Conservation (phyloP, 805 yeast species). For the Lachancea sp. region DNA sequence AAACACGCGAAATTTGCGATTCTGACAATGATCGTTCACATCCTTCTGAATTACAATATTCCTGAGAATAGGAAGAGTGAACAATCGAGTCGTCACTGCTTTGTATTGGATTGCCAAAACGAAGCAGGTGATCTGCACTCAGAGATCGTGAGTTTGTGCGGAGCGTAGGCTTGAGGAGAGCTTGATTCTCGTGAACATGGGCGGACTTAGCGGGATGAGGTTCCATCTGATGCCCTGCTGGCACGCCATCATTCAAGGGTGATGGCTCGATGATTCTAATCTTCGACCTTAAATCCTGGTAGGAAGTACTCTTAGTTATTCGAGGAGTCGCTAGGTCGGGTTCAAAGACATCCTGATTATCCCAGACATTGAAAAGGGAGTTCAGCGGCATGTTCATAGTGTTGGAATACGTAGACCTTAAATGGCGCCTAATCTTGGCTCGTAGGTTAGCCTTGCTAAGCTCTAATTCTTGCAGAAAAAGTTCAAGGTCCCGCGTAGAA, state of each 20-base stretch:
- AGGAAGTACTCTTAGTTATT: conserved; percentile 14
- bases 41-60: background rate
- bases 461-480: conserved; percentile 4
- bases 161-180: background rate
- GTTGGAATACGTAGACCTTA: conserved; percentile 23
- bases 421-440: conserved; percentile 18
- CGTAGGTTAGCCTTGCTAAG: conserved; percentile 17
- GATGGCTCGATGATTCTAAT: background rate
- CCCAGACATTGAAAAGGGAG: conserved; percentile 30
- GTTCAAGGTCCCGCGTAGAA: background rate
- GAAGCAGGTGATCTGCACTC: conserved; percentile 8
- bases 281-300: conserved; percentile 12
- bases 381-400: conserved; percentile 24
- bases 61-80: background rate
- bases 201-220: background rate
- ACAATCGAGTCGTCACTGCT: conserved; percentile 1
- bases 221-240: background rate
- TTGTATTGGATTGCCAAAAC: conserved; percentile 4
- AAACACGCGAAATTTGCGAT: background rate
- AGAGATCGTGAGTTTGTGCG: conserved; percentile 5
- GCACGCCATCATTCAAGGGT: background rate
- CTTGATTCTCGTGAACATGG: background rate
- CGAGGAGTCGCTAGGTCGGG: conserved; percentile 2
- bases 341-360: conserved; percentile 14
- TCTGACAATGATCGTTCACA: background rate